Evolutionary conservation across 1,284 basidiomycete species (phyloP).

Genomic region (Cronartium quercuum): DNA sequence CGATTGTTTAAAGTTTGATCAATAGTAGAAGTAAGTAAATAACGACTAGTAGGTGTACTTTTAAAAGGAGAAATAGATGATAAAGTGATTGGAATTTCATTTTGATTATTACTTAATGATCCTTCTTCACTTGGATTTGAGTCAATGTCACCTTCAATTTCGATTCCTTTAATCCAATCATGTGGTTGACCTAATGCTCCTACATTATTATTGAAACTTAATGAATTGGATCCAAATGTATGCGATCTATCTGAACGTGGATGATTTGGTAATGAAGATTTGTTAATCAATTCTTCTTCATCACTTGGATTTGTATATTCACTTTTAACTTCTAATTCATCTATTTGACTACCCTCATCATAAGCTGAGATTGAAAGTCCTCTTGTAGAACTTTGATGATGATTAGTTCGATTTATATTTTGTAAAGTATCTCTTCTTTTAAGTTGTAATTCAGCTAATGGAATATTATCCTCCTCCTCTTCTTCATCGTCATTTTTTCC

Average conservation of each 20-base stretch:
- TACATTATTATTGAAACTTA: neutral
- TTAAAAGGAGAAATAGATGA: neutral
- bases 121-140: constrained; percentile 36
- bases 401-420: neutral
- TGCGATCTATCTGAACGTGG: constrained; percentile 19
- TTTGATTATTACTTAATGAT: neutral
- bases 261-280: neutral
- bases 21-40: neutral
- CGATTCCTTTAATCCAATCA: constrained; percentile 35
- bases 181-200: constrained; percentile 19
- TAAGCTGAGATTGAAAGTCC: neutral
- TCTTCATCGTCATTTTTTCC: neutral
- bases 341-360: constrained; percentile 14
- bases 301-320: constrained; percentile 38
- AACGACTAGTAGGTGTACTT: constrained; percentile 28
- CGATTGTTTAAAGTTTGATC: constrained; percentile 7
- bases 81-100: neutral
- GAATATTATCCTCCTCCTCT: constrained; percentile 36
- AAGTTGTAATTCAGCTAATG: constrained; percentile 26
- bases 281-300: neutral
- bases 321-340: no score
- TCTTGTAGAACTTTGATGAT: neutral
- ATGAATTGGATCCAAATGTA: constrained; percentile 20
- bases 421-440: constrained; percentile 3
- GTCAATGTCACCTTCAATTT: constrained; percentile 30